Percentiles rank a stretch among this genome's conserved stretches.
phyloP scores from a whole-genome alignment of 495 filamentous ascomycete species.

The Talaromyces trachyspermus region DNA sequence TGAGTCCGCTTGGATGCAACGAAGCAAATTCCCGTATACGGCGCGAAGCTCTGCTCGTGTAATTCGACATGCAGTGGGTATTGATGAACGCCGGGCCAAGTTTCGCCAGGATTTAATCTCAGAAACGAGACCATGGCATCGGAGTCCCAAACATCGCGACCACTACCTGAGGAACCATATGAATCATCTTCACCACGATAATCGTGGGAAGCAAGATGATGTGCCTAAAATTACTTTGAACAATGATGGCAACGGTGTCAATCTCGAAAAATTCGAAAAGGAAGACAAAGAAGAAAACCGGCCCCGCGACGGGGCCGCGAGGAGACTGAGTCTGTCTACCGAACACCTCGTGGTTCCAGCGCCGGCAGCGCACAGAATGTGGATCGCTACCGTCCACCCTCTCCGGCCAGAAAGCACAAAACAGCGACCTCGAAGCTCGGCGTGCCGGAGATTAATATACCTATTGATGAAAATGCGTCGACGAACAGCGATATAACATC shows the following conservation, averaged over 20 bases:
- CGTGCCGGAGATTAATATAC: conserved; percentile 18
- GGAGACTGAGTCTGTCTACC: conserved; percentile 29
- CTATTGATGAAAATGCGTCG: conserved; percentile 30
- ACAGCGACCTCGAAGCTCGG: conserved; percentile 16
- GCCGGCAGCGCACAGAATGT: conserved; percentile 9
- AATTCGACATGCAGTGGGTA: conserved; percentile 67
- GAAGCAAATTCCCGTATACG: conserved; percentile 76
- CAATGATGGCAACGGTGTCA: conserved; percentile 7
- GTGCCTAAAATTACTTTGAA: conserved; percentile 28
- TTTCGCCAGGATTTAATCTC: conserved; percentile 67
- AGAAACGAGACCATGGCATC: conserved; percentile 33
- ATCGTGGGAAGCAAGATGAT: conserved; percentile 13
- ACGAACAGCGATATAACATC: conserved; percentile 29
- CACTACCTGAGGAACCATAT: conserved; percentile 22
- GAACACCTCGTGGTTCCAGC: conserved; percentile 22
- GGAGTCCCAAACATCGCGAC: conserved; percentile 26
- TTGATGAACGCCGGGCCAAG: conserved; percentile 69
- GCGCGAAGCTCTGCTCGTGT: conserved; percentile 65
- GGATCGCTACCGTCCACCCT: conserved; percentile 39
- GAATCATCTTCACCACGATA: conserved; percentile 14
- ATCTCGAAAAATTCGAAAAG: background rate
- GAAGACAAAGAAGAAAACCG: background rate
- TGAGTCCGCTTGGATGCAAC: conserved; percentile 79
- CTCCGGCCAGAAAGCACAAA: conserved; percentile 14
- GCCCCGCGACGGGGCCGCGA: conserved; percentile 16